Base-by-base conservation (phyloP, 495 filamentous ascomycete species). In the Bombardia bombarda region DNA sequence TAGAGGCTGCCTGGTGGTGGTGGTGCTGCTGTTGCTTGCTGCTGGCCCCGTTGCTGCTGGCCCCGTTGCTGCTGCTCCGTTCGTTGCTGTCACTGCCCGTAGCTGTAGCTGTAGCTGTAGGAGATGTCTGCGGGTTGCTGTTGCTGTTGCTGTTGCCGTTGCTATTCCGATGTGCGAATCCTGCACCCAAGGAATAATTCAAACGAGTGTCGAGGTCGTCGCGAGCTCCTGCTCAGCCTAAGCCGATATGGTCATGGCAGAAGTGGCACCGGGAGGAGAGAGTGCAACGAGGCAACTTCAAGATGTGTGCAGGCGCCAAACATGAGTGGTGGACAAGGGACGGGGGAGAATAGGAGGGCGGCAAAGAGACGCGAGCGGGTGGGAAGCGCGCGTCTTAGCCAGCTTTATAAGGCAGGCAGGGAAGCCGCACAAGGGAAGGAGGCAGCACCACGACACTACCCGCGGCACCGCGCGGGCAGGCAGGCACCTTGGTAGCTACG, bases 371-470 rank as follows among this genome's bases (percentile, higher is more conserved):
- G 56, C 60, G 55, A 60, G 53, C 57, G 37, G 46, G 45, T 47
- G 37, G 39, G 58, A 63, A 64, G 56, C 58, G 61, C 60, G 60
- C 60, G 60, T 64, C 61, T 62, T 59, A 26, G 24, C 6, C 24
- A 26, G 24, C 6, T 26, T 8, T 28, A 7, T 28, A 28, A 28
- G 26, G 26, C 26, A 28, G 26, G 9, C 26, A 13, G 26, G 26
- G 13, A 28, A 13, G 24, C 10, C 5, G 10, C 9, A 13, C 13
- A 28, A 28, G 26, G 26, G 26, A 28, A 28, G 26, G 26, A 28
- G 9, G 26, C 2, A 28, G n/a, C n/a, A n/a, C n/a, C n/a, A n/a
- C n/a, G n/a, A n/a, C n/a, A n/a, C n/a, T n/a, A n/a, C n/a, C n/a
- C n/a, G n/a, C n/a, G n/a, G n/a, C n/a, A n/a, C n/a, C n/a, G n/a